Conservation (phyloP, 495 filamentous ascomycete species). For the Immersiella caudata region DNA sequence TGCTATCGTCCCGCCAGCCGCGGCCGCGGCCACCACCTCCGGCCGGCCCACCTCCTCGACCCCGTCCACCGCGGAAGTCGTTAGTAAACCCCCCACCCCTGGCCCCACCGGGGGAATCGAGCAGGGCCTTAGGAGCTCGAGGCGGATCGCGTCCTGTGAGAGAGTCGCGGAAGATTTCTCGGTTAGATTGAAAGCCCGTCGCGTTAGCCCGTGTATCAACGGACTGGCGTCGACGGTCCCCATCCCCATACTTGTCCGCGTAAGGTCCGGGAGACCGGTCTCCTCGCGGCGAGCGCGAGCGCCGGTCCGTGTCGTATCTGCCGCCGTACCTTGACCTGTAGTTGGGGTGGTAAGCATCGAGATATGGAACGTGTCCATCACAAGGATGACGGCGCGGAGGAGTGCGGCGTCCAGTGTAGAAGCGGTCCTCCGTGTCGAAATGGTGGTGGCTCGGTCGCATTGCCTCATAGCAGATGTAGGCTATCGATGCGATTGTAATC, state of each 20-base stretch:
- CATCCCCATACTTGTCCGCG: slow-evolving; percentile 56
- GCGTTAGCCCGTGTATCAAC: slow-evolving; percentile 53
- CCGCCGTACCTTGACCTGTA: slow-evolving; percentile 51
- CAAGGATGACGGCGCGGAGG: slow-evolving; percentile 9
- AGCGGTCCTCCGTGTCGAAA: background rate
- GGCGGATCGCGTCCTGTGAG: slow-evolving; percentile 57
- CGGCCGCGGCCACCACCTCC: slow-evolving; percentile 47
- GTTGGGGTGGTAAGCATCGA: slow-evolving; percentile 27
- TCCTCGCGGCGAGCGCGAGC: slow-evolving; percentile 58
- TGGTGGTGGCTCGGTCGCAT: background rate
- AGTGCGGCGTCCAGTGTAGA: background rate
- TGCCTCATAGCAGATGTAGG: background rate
- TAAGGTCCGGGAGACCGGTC: slow-evolving; percentile 59
- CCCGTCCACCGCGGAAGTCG: slow-evolving; percentile 49
- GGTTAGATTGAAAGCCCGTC: slow-evolving; percentile 49
- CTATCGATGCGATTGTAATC: background rate
- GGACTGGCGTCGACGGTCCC: slow-evolving; percentile 51
- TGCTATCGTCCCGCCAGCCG: slow-evolving; percentile 60
- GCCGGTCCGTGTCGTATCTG: slow-evolving; percentile 52
- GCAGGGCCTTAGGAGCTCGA: slow-evolving; percentile 68
- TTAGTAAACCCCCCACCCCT: slow-evolving; percentile 52
- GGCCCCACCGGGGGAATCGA: slow-evolving; percentile 65
- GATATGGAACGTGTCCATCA: background rate
- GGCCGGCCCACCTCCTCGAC: slow-evolving; percentile 37
- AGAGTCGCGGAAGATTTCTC: slow-evolving; percentile 52